Evolutionary conservation across 345 rosid genomes (phyloP).

Genomic region (Melaleuca alternifolia): DNA sequence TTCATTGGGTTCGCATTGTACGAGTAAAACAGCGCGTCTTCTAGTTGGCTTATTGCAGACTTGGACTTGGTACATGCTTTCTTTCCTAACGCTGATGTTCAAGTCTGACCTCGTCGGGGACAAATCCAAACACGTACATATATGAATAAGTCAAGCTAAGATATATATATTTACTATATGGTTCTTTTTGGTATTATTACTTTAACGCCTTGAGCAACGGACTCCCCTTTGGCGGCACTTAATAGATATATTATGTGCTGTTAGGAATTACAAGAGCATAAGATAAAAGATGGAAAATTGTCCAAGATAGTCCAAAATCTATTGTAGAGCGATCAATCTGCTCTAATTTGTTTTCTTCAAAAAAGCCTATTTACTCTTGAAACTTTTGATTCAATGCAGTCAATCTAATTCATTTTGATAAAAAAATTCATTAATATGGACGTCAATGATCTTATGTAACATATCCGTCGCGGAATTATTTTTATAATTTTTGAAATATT

Average conservation of each 20-base stretch:
- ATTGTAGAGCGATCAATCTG: not conserved
- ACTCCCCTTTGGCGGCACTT: not conserved
- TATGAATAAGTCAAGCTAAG: not conserved
- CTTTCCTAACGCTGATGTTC: not conserved
- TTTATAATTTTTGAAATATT: not conserved
- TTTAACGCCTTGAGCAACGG: not conserved
- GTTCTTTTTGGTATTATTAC: not conserved
- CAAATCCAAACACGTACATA: not conserved
- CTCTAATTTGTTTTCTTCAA: accelerated
- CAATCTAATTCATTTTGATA: too few relatives aligned
- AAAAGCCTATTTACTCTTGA: not conserved
- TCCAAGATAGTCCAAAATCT: not conserved
- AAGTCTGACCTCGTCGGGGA: not conserved
- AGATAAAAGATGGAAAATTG: not conserved
- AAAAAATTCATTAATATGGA: too few relatives aligned
- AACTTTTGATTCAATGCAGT: too few relatives aligned
- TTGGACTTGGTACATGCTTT: not conserved
- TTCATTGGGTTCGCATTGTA: not conserved
- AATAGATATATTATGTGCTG: not conserved
- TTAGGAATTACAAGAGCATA: not conserved
- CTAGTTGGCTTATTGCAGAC: not conserved
- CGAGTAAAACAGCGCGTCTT: slow-evolving; percentile 1
- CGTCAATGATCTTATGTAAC: accelerated
- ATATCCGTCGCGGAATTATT: accelerated
- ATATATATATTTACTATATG: too few relatives aligned